Base-by-base conservation (phyloP, 352 stramenopile genomes). In the Phytophthora megakarya region DNA sequence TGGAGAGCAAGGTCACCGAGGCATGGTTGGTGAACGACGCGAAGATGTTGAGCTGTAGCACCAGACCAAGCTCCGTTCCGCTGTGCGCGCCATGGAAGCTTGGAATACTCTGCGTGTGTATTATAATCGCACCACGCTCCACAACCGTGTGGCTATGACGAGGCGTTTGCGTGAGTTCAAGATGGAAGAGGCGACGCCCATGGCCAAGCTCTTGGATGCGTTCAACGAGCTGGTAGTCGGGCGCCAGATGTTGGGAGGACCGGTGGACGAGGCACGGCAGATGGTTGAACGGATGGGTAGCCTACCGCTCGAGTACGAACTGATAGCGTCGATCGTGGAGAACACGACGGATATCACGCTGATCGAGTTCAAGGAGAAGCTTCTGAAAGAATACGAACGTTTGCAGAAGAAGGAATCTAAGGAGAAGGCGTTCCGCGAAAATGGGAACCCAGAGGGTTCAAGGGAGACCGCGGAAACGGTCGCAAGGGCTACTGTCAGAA, bases 171-270 rank as follows among this genome's bases (percentile, higher is more conserved):
- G 55, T 15, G 53, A 62, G 43, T 39, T 54, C 30, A 48, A 47
- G 49, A 58, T 45, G 53, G 42, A 61, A 7, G 15, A 23, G 5
- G 30, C 13, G 6, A 21, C 44, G 30, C 16, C 32, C 0, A 66
- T 66, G 21, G 18, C 38, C 15, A 59, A 44, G 8, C 57, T 76
- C 42, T 21, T 75, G 21, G 61, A 73, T 56, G 42, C 47, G 0
- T 69, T 75, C 26, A 50, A 73, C 13, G 55, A 80, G 37, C 48
- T 73, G 5, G 43, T 78, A 1, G 48, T n/a, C n/a, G 5, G 49
- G 48, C 26, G 5, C 26, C 26, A 32, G 26, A 32, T 9, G 26
- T 32, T 32, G 26, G 26, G 26, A 30, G 67, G 72, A 21, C 13
- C 33, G 3, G 18, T 78, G 0, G 65, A 74, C 19, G 45, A 67